These are phyloP conservation scores for Linnemannia exigua DNA, from an alignment of 192 early-diverging fungal species.

Conservation along the genomic window DNA sequence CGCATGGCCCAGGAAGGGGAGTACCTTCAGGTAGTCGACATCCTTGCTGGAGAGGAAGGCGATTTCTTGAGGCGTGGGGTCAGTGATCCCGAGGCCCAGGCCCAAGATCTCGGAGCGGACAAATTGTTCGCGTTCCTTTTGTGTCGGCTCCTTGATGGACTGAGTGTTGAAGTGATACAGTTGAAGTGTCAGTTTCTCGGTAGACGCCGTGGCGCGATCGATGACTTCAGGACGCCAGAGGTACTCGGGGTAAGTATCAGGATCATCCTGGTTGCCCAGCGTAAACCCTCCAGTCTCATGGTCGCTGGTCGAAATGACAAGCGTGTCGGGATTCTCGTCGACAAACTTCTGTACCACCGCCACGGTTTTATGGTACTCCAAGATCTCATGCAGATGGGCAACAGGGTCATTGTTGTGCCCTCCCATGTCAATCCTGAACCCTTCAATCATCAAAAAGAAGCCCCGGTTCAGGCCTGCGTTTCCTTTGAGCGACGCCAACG, in stretches of 20 bases:
- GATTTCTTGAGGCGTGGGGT: conserved; percentile 76
- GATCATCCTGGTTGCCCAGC: conserved; percentile 78
- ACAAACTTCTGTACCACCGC: conserved; percentile 81
- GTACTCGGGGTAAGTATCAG: conserved; percentile 86
- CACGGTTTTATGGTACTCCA: conserved; percentile 87
- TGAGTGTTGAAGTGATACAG: conserved; percentile 39
- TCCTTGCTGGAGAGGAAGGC: conserved; percentile 45
- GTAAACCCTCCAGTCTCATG: conserved; percentile 98
- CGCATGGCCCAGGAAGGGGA: conserved; percentile 21
- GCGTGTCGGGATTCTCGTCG: conserved; percentile 82
- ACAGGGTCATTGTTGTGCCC: conserved; percentile 97
- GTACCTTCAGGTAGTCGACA: conserved; percentile 5
- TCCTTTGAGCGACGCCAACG: conserved; percentile 76
- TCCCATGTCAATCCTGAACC: conserved; percentile 96
- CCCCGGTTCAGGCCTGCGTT: conserved; percentile 68
- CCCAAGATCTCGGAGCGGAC: conserved; percentile 73
- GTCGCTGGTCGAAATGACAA: conserved; percentile 93
- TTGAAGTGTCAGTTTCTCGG: conserved; percentile 64
- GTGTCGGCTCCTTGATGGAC: neutral
- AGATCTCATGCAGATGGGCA: conserved; percentile 91
- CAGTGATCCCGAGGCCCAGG: conserved; percentile 76
- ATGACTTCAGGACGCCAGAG: conserved; percentile 85
- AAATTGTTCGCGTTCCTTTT: conserved; percentile 30
- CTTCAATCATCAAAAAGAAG: conserved; percentile 98
- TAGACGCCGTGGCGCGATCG: conserved; percentile 75